These are phyloP conservation scores for Lipomyces lipofer DNA, from an alignment of 805 yeast species.

Conservation along the genomic window DNA sequence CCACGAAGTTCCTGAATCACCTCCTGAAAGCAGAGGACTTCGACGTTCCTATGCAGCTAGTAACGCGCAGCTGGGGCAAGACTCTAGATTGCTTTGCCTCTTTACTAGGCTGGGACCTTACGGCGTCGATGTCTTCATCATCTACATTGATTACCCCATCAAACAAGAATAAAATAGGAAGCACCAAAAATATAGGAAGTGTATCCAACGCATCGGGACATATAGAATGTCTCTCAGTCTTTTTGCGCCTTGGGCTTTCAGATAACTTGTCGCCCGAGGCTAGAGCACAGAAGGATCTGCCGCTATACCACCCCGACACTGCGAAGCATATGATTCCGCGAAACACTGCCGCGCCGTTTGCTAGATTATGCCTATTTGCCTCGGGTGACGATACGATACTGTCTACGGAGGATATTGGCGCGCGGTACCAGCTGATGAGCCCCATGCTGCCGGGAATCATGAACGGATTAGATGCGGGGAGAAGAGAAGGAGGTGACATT, in stretches of 20 bases:
- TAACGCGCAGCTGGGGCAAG: constrained; percentile 66
- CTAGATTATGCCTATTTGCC: constrained; percentile 60
- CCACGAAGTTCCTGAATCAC: constrained; percentile 65
- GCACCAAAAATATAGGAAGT: constrained; percentile 37
- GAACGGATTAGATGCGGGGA: constrained; percentile 51
- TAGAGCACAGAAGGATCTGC: constrained; percentile 27
- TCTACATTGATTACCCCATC: neutral
- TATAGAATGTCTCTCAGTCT: constrained; percentile 44
- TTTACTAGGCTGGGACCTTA: constrained; percentile 64
- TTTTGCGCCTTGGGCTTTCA: constrained; percentile 48
- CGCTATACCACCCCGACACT: constrained; percentile 50
- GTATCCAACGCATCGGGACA: constrained; percentile 37
- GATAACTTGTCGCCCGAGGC: constrained; percentile 21
- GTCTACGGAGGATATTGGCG: constrained; percentile 62
- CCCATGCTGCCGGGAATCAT: constrained; percentile 52
- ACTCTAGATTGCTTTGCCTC: constrained; percentile 66
- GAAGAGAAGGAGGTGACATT: constrained; percentile 72
- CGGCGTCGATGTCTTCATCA: neutral
- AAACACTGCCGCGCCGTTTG: constrained; percentile 60
- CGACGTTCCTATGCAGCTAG: constrained; percentile 49
- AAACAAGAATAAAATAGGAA: constrained; percentile 11
- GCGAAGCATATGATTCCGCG: constrained; percentile 53
- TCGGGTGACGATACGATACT: constrained; percentile 42
- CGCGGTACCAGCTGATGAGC: constrained; percentile 55
- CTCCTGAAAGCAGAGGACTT: constrained; percentile 47